Conservation (phyloP, 1,284 basidiomycete genomes). For the Pseudozyma thailandica region DNA sequence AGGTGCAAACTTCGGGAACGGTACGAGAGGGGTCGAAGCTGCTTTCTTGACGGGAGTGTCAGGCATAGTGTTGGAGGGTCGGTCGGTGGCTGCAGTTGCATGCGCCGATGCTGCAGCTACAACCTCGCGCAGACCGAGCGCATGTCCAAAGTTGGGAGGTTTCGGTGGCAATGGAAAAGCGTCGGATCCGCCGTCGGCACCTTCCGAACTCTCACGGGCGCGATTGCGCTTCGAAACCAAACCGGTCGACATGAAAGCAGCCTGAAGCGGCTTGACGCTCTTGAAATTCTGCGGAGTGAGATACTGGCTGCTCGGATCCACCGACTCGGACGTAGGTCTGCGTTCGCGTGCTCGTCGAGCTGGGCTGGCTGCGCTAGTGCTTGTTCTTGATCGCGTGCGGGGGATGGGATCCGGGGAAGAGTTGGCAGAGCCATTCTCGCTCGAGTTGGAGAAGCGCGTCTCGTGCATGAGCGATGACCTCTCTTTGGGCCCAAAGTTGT, state of each 20-base stretch:
- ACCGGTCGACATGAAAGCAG: constrained; percentile 69
- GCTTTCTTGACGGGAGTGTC: constrained; percentile 69
- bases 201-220: constrained; percentile 35
- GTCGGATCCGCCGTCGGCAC: constrained; percentile 36
- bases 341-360: constrained; percentile 36
- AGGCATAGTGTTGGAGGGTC: constrained; percentile 64
- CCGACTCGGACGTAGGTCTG: constrained; percentile 29
- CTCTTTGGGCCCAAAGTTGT: constrained; percentile 52
- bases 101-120: constrained; percentile 62
- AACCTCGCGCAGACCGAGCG: constrained; percentile 62
- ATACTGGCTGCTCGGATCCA: constrained; percentile 35
- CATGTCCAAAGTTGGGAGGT: constrained; percentile 49
- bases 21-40: constrained; percentile 33
- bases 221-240: constrained; percentile 67
- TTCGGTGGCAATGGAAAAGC: constrained; percentile 45
- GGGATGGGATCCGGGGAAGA: constrained; percentile 41
- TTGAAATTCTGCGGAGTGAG: constrained; percentile 69
- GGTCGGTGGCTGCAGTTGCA: constrained; percentile 31
- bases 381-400: constrained; percentile 33
- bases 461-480: constrained; percentile 53
- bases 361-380: constrained; percentile 30
- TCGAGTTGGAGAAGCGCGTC: constrained; percentile 37
- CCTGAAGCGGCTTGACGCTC: constrained; percentile 69
- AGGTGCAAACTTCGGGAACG: constrained; percentile 38
- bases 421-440: constrained; percentile 36